Base-by-base conservation (phyloP, 352 stramenopile species). In the Phytophthora hybrid region DNA sequence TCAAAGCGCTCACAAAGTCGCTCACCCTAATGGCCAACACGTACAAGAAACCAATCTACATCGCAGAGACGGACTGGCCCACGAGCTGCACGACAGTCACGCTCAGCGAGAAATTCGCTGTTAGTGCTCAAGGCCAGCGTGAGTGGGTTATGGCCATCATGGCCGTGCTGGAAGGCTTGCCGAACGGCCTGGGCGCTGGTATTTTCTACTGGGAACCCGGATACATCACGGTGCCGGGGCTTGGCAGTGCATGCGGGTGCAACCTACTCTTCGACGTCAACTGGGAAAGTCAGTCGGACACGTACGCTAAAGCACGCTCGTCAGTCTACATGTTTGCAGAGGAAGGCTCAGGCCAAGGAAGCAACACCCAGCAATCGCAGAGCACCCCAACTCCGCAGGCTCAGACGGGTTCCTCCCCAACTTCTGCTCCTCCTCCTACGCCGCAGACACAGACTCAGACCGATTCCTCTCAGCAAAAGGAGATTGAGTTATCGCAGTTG, bases 161-260 rank as follows among this genome's bases (percentile, higher is more conserved):
- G 41, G 56, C 72, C 19, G 72, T 79, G 9, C 52, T 79, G 26
- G 57, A 79, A 26, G 51, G 55, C 3, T 59, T 81, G 44, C 71
- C 75, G 4, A 74, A 66, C 7, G 61, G 71, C 10, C 64, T 79
- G 0, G 71, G 75, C 4, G 71, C 75, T 16, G 75, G 75, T 9
- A 69, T 81, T 52, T 81, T 77, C 63, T 81, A 81, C 67, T 81
- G 75, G 71, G 75, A 81, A 59, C 75, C 75, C 10, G 75, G 59
- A 1, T 81, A 79, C n/a, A 69, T 81, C 13, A 65, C 61, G 19
- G 64, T 71, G 11, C 62, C 71, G 14, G 60, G 75, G 6, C 63
- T 81, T 14, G 75, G 75, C 39, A 81, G 75, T 57, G 21, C 67
- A 3, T 81, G 75, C 23, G 68, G 64, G 14, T 77, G 67, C 21